phyloP scores from a whole-genome alignment of 345 rosid species.

The Populus tremula region DNA sequence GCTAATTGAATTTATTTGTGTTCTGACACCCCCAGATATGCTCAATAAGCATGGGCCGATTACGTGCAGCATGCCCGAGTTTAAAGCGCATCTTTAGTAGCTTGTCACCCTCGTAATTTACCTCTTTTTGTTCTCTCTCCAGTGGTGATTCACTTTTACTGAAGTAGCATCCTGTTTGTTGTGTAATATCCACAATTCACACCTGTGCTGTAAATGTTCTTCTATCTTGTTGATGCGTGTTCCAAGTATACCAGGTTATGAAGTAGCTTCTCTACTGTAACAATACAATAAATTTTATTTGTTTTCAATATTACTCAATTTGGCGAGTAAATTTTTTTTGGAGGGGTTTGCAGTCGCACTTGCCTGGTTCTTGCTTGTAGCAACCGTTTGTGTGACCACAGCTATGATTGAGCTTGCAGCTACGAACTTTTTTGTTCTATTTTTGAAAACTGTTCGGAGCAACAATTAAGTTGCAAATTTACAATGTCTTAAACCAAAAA shows the following conservation, averaged over 20 bases:
- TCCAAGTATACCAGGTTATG: conserved; percentile 3
- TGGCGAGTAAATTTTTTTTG: neutral
- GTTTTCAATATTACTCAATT: neutral
- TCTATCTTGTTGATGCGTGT: neutral
- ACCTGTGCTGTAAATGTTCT: conserved; percentile 8
- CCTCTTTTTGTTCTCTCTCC: neutral
- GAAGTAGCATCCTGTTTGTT: neutral
- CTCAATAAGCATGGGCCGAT: conserved; percentile 62
- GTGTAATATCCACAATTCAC: neutral
- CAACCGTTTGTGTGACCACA: neutral
- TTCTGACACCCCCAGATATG: conserved; percentile 46
- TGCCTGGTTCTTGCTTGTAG: too few species aligned
- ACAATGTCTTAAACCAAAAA: too few species aligned
- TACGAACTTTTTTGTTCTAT: too few species aligned
- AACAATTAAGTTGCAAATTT: too few species aligned
- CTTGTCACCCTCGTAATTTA: conserved; percentile 20
- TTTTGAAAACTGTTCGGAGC: too few species aligned
- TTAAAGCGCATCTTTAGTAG: conserved; percentile 82
- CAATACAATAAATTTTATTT: neutral
- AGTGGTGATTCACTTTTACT: neutral
- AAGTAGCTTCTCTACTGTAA: neutral
- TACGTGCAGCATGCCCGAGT: conserved; percentile 66
- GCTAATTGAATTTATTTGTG: neutral
- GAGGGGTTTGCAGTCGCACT: neutral
- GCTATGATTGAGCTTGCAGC: neutral